phyloP scores from a whole-genome alignment of 495 filamentous ascomycete genomes.

The Trichocladium antarcticum region DNA sequence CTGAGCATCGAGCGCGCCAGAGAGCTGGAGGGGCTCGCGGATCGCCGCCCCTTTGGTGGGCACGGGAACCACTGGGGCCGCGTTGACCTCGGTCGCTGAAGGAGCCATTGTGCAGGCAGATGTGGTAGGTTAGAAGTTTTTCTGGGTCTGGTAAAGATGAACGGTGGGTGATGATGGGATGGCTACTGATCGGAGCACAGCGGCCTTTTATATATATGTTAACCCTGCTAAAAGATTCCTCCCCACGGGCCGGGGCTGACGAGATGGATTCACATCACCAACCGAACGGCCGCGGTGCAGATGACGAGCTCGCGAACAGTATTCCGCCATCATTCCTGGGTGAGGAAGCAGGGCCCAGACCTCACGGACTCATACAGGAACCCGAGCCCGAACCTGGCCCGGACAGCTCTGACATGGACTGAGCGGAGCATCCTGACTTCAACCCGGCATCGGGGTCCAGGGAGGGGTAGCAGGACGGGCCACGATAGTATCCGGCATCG shows the following conservation, averaged over 20 bases:
- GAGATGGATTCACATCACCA: constrained; percentile 1
- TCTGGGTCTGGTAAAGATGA: too few species aligned
- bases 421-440: too few species aligned
- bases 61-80: too few species aligned
- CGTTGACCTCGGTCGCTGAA: constrained; percentile 19
- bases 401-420: too few species aligned
- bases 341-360: neutral
- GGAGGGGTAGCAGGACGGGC: too few species aligned
- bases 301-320: constrained; percentile 9
- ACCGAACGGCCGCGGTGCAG: neutral
- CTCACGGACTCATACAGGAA: neutral
- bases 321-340: constrained; percentile 2
- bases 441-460: too few species aligned
- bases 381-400: neutral
- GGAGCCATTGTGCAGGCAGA: constrained; percentile 22
- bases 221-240: neutral
- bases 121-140: too few species aligned
- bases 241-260: too few species aligned
- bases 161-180: neutral
- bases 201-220: neutral
- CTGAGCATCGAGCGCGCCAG: constrained; percentile 45
- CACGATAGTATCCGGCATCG: neutral
- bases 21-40: constrained; percentile 38
- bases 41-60: constrained; percentile 6
- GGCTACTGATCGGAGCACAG: too few species aligned